These are phyloP conservation scores for Claviceps sp. DNA, from an alignment of 2,329 filamentous ascomycete genomes.

Conservation along the genomic window DNA sequence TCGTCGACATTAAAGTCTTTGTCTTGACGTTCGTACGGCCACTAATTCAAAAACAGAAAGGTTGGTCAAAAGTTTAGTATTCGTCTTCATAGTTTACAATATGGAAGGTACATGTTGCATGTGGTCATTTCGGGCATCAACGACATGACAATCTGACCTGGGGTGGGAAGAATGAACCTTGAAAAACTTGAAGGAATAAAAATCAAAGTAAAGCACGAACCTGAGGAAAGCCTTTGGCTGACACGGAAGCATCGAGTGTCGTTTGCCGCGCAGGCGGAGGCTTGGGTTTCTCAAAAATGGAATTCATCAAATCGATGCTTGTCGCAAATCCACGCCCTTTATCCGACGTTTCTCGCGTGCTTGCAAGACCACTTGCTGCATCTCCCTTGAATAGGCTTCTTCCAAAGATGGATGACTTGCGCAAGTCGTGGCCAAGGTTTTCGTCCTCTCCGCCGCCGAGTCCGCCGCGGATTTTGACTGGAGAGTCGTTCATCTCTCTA, in stretches of 20 bases:
- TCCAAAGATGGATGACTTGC: constrained; percentile 23
- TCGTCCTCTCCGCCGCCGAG: constrained; percentile 15
- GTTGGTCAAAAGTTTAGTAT: neutral
- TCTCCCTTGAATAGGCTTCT: constrained; percentile 18
- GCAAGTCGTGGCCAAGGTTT: constrained; percentile 36
- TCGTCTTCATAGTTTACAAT: constrained; percentile 26
- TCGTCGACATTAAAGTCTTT: constrained; percentile 54
- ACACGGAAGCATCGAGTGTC: constrained; percentile 36
- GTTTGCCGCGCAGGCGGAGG: constrained; percentile 43
- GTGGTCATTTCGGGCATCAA: neutral
- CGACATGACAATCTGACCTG: constrained; percentile 12
- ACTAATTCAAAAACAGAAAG: constrained; percentile 41
- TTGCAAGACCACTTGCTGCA: constrained; percentile 16
- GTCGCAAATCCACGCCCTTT: constrained; percentile 62
- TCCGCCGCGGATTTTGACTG: constrained; percentile 15
- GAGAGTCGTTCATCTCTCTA: constrained; percentile 44
- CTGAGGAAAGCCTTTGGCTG: constrained; percentile 63
- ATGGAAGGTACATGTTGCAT: constrained; percentile 1
- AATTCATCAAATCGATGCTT: constrained; percentile 94
- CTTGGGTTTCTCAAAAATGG: constrained; percentile 66
- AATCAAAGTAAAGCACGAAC: constrained; percentile 51
- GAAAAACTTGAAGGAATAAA: neutral
- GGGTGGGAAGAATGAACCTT: neutral
- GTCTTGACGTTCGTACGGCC: constrained; percentile 70
- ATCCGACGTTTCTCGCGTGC: constrained; percentile 20